Evolutionary conservation across 1,284 basidiomycete genomes (phyloP), one percentile per base, ranked within the genome.

Genomic region (Jaminaea rosea): DNA sequence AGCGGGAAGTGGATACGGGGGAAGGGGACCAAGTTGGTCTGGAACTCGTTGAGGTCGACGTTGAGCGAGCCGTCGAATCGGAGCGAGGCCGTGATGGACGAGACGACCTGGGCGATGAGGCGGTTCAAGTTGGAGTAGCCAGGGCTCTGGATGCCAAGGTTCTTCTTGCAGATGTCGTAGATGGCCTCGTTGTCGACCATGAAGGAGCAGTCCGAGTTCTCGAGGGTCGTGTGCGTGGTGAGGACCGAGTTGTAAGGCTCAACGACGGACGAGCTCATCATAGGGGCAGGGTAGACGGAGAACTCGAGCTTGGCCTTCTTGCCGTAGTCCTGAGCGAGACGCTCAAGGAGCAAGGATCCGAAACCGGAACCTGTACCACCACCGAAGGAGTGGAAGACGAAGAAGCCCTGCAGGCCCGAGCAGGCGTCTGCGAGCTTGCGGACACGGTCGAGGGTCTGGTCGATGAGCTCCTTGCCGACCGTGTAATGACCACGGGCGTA

Each of bases 231-330:
- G 79, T 99, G 93, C 42, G 94, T 99, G 47, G 94, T 98, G 59
- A 98, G 80, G 53, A 99, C 88, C 28, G 91, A 90, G 83, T 99
- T 99, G 82, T 99, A 99, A 2, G 93, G 93, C 79, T 99, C 94
- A 52, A 99, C 94, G 59, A 98, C 88, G 31, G 92, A 96, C 77
- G 85, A 93, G 58, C 89, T 89, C 76, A 94, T 81, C 69, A 66
- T 69, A 34, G 67, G 71, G 21, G 73, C 65, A 31, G 93, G 93
- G 79, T 97, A 97, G 54, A 98, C 91, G 67, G 88, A 88, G 80
- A 99, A 98, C 78, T 98, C 93, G 64, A 98, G 82, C 81, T 98
- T 98, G 50, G 91, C 91, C 80, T 98, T 98, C 78, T 98, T 98
- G 77, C 94, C 94, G 72, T 97, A 98, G 79, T 98, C 93, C 59